phyloP scores from a whole-genome alignment of 768 basidiomycete species.

The Cystobasidium ongulense region DNA sequence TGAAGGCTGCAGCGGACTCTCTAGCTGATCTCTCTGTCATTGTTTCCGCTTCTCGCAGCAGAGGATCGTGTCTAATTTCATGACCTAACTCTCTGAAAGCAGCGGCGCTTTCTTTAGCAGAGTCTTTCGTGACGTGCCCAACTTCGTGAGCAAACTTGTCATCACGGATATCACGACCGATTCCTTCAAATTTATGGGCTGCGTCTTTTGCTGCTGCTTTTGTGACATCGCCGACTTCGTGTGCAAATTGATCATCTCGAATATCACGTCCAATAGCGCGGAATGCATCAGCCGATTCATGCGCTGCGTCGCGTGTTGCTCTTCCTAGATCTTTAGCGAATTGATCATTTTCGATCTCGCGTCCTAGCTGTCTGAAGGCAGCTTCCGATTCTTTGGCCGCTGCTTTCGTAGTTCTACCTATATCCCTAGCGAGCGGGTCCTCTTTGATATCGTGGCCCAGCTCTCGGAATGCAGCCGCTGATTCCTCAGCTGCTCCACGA shows the following conservation, averaged over 20 bases:
- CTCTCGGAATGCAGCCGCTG: background rate
- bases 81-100: background rate
- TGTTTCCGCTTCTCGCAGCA: background rate
- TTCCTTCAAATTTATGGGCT: too few species aligned
- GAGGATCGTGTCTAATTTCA: background rate
- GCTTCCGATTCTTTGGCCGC: background rate
- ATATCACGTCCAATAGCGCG: constrained; percentile 1
- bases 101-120: background rate
- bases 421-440: background rate
- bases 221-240: background rate
- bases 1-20: background rate
- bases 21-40: background rate
- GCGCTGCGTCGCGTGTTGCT: too few species aligned
- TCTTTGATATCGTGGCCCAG: constrained; percentile 14
- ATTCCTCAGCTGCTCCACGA: background rate
- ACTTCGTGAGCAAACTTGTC: background rate
- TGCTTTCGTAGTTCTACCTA: background rate
- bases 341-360: background rate
- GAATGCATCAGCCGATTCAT: background rate
- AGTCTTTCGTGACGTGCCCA: background rate
- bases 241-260: background rate
- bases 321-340: background rate
- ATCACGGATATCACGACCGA: background rate
- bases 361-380: background rate
- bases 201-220: background rate